Percentiles rank a stretch among this genome's conserved stretches.
Conservation (phyloP, 768 basidiomycete species). For the Pleurotus pulmonarius region DNA sequence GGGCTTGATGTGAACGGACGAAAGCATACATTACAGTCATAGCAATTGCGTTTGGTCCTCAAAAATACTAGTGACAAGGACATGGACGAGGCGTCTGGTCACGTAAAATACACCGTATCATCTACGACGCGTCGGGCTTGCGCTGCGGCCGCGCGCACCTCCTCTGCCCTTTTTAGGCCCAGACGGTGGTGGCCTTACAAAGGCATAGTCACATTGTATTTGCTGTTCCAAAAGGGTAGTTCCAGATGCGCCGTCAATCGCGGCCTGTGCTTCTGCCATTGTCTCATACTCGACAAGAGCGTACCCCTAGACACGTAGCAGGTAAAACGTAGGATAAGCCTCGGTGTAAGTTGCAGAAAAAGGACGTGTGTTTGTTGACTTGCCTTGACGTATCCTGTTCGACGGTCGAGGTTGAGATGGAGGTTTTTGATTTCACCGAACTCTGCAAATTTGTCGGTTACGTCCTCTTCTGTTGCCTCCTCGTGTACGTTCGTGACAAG, state of each 20-base stretch:
- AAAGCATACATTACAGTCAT: neutral
- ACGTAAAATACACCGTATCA: slow-evolving; percentile 16
- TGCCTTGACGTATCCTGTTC: slow-evolving; percentile 95
- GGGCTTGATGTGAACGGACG: neutral
- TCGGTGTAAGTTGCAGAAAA: slow-evolving; percentile 3
- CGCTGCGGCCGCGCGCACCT: slow-evolving; percentile 69
- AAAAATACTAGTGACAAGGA: too few species aligned
- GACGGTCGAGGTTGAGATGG: slow-evolving; percentile 92
- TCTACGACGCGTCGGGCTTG: slow-evolving; percentile 69
- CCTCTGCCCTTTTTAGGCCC: slow-evolving; percentile 73
- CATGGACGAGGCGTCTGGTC: too few species aligned
- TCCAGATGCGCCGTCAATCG: slow-evolving; percentile 87
- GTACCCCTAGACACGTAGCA: slow-evolving; percentile 69
- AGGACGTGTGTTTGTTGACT: slow-evolving; percentile 24
- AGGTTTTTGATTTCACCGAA: slow-evolving; percentile 98
- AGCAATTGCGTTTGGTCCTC: neutral
- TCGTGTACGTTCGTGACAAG: slow-evolving; percentile 96
- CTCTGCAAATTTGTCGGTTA: slow-evolving; percentile 94
- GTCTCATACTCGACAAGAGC: slow-evolving; percentile 97
- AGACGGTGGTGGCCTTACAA: slow-evolving; percentile 83
- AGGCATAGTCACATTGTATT: slow-evolving; percentile 89
- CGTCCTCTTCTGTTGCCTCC: slow-evolving; percentile 96
- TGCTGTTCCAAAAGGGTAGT: slow-evolving; percentile 81
- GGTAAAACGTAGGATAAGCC: neutral
- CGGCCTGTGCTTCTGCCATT: slow-evolving; percentile 88